These are phyloP conservation scores for Puccinia triticina DNA, from an alignment of 1,284 basidiomycete species.

Conservation along the genomic window DNA sequence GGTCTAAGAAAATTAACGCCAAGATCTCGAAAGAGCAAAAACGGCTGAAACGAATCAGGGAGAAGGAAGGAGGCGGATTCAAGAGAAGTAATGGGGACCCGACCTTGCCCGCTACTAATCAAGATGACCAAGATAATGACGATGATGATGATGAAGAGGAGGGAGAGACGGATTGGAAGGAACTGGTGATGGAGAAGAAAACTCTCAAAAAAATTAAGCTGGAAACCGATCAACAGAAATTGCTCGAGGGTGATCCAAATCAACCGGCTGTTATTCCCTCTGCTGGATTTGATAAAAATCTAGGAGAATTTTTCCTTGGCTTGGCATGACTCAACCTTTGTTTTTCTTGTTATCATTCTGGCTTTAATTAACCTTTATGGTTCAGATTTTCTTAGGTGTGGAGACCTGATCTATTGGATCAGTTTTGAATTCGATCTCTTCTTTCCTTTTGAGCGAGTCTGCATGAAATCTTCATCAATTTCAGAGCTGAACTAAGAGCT, in stretches of 20 bases:
- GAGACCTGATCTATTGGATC: background rate
- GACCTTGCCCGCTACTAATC: background rate
- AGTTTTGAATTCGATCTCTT: background rate
- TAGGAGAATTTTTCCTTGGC: slow-evolving; percentile 18
- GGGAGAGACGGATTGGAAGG: slow-evolving; percentile 46
- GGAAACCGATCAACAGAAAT: slow-evolving; percentile 24
- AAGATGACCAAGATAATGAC: background rate
- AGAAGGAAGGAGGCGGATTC: slow-evolving; percentile 15
- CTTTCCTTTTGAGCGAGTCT: too few relatives aligned
- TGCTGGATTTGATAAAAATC: background rate
- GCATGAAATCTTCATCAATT: too few relatives aligned
- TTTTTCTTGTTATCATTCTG: background rate
- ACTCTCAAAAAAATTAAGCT: slow-evolving; percentile 32
- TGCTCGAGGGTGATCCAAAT: background rate
- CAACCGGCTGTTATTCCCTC: background rate
- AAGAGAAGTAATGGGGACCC: slow-evolving; percentile 1
- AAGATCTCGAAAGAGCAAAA: slow-evolving; percentile 55
- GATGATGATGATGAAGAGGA: slow-evolving; percentile 42
- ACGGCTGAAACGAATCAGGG: slow-evolving; percentile 42
- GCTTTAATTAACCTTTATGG: background rate
- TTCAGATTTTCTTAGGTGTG: background rate
- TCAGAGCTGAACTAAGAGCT: too few relatives aligned
- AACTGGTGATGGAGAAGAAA: slow-evolving; percentile 43
- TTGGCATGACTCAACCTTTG: background rate
- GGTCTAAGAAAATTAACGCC: slow-evolving; percentile 56